Base-by-base conservation (phyloP, 305 asterid genomes). In the Euphrasia arctica region DNA sequence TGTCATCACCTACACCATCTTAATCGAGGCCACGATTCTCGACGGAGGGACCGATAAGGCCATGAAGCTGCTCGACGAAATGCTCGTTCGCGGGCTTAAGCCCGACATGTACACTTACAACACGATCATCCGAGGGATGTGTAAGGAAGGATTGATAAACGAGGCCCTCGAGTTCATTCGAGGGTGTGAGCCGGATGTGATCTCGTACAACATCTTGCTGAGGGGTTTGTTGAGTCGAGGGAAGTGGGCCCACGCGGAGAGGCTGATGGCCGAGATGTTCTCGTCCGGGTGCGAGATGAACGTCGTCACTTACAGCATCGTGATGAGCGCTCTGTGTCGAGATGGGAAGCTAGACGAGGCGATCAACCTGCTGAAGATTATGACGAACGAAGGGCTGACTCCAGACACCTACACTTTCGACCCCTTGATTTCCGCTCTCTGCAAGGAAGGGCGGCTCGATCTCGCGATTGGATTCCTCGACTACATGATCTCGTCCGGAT, bases 51-150 rank as follows among this genome's bases (percentile, higher is more conserved):
- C 78, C 39, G 72, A 34, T 6, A 83, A 85, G 65, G 95, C 95
- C 0, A 85, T 89, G 97, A 82, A 87, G 66, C 83, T 92, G 59
- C 77, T 92, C 0, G 96, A 89, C 70, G 83, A 82, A 72, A 87
- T 92, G 95, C 57, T 82, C 57, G 55, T 60, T 22, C 76, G 74
- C 76, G 86, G 87, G 56, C 77, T 92, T 9, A 79, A 72, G 68
- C 98, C 96, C 0, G 95, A 92, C 64, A 85, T 83, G 86, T 85
- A 80, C 63, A 85, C 98, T 3, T 89, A 85, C 60, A 92, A 89
- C 59, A 83, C 95, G 1, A 72, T 92, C 29, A 83, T 82, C 13
- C 72, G 93, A 64, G 98, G 96, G 14, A 77, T 92, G 95, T 92
- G 98, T 48, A 74, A 77, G 43, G 91, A 82, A 68, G 92, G 90